phyloP scores from a whole-genome alignment of 345 rosid genomes.

The Cochlearia excelsa region DNA sequence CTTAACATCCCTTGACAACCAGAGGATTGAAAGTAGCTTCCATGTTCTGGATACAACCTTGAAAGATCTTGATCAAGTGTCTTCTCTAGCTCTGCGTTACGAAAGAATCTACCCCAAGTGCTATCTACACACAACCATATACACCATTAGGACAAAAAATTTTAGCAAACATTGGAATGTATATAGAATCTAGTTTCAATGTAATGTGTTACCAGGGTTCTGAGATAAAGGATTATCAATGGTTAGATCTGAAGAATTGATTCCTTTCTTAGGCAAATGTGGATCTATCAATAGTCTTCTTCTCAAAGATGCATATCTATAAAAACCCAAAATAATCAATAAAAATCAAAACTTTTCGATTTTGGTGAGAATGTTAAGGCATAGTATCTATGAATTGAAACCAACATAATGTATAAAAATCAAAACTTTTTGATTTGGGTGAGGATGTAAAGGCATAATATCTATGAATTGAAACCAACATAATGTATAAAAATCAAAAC shows the following conservation, averaged over 20 bases:
- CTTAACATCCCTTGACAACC: conserved; percentile 97
- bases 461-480: too few species aligned
- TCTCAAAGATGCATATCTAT: conserved; percentile 79
- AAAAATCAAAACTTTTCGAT: conserved; percentile 18
- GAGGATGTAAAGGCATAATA: not conserved
- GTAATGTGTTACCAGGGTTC: conserved; percentile 63
- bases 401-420: too few species aligned
- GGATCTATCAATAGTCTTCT: conserved; percentile 79
- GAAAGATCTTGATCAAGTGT: conserved; percentile 93
- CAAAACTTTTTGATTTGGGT: not conserved
- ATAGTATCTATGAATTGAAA: too few species aligned
- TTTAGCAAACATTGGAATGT: too few species aligned
- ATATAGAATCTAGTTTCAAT: not conserved
- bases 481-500: not conserved
- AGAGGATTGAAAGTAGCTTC: conserved; percentile 87
- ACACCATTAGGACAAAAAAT: conserved; percentile 21
- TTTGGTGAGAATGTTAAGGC: not conserved
- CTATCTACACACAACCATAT: conserved; percentile 55
- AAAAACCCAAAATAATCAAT: conserved; percentile 1
- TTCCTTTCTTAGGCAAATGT: conserved; percentile 64
- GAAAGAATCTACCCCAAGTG: conserved; percentile 94
- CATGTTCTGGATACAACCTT: conserved; percentile 92
- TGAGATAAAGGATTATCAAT: conserved; percentile 93
- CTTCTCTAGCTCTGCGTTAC: conserved; percentile 90
- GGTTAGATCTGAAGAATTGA: conserved; percentile 55